Base-by-base conservation (phyloP, 129 eudicot genomes). In the Chrysanthemum seticuspe region DNA sequence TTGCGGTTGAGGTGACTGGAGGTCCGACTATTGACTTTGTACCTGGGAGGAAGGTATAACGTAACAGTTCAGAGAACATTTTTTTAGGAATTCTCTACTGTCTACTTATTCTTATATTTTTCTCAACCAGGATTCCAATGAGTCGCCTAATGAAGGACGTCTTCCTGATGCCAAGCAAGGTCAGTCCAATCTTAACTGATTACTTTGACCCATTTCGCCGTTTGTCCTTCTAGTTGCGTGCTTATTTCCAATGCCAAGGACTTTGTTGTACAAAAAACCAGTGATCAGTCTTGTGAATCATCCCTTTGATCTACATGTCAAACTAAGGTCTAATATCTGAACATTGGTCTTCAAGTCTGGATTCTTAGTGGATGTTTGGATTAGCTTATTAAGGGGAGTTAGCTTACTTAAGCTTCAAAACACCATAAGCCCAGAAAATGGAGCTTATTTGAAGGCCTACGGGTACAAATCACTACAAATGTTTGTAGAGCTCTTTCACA, bases 81-180 rank as follows among this genome's bases (percentile, higher is more conserved):
- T 57, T 64, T 64, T 58, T 15, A 21, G 31, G 14, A 47, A 3
- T 13, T 54, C 5, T 64, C 47, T 67, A 55, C 50, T 62, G 12
- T 23, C 29, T 60, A 64, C 60, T 44, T 34, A 62, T 70, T 55
- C 36, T 61, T 44, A 13, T 19, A 10, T 68, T 36, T 57, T 15
- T 72, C 64, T 81, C 31, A 34, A 68, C 14, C 80, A 95, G 99
- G 99, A 95, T 78, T 86, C 91, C 2, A 53, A 68, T 51, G 76
- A 53, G 59, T 83, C 87, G 45, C 89, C 94, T 6, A 83, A 86
- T 65, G 99, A 95, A 82, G 99, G 99, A 25, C 97, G 97, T 21
- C 99, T 95, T 81, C 99, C 97, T 19, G 89, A 88, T 83, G 99
- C 99, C 58, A 88, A 80, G 18, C 81, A 85, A 95, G 99, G 99